Conservation (phyloP, 257 asterid species). For the Paulownia fortunei region DNA sequence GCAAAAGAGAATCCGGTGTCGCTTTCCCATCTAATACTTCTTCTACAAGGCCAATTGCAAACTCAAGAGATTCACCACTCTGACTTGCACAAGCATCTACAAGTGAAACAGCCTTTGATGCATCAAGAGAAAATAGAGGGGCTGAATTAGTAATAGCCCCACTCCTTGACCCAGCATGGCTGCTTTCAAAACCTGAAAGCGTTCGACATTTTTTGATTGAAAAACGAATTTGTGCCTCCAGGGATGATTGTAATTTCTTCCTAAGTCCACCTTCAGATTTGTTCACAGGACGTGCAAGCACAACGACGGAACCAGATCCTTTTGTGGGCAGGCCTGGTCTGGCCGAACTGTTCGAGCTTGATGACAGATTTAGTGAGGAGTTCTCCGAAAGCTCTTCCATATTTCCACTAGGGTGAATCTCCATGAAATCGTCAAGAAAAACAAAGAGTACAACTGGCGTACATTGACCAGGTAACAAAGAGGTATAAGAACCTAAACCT, state of each 20-base stretch:
- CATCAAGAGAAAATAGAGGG: slow-evolving; percentile 84
- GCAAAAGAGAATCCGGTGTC: slow-evolving; percentile 89
- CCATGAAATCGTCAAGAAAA: slow-evolving; percentile 81
- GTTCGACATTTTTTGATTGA: slow-evolving; percentile 85
- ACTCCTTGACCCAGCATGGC: slow-evolving; percentile 65
- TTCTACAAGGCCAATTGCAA: slow-evolving; percentile 76
- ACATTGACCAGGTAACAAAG: slow-evolving; percentile 90
- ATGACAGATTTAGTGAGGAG: slow-evolving; percentile 47
- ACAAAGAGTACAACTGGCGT: slow-evolving; percentile 88
- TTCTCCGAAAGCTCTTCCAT: slow-evolving; percentile 62
- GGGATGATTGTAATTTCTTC: slow-evolving; percentile 91
- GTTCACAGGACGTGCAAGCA: slow-evolving; percentile 76
- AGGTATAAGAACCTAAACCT: slow-evolving; percentile 79
- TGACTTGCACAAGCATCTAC: slow-evolving; percentile 62
- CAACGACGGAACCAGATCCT: slow-evolving; percentile 80
- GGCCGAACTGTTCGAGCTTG: slow-evolving; percentile 47
- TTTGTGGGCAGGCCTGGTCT: slow-evolving; percentile 62
- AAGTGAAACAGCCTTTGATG: slow-evolving; percentile 83
- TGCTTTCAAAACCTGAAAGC: slow-evolving; percentile 75
- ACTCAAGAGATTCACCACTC: slow-evolving; percentile 87
- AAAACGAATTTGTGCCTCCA: slow-evolving; percentile 96
- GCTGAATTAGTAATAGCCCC: slow-evolving; percentile 56
- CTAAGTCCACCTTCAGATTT: slow-evolving; percentile 73
- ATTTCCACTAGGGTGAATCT: slow-evolving; percentile 53
- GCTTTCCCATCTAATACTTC: slow-evolving; percentile 81